A percentile compares a stretch with the other conserved stretches of the same genome.
Conservation (phyloP, 1,284 basidiomycete genomes). For the Rhodotorula sp. region DNA sequence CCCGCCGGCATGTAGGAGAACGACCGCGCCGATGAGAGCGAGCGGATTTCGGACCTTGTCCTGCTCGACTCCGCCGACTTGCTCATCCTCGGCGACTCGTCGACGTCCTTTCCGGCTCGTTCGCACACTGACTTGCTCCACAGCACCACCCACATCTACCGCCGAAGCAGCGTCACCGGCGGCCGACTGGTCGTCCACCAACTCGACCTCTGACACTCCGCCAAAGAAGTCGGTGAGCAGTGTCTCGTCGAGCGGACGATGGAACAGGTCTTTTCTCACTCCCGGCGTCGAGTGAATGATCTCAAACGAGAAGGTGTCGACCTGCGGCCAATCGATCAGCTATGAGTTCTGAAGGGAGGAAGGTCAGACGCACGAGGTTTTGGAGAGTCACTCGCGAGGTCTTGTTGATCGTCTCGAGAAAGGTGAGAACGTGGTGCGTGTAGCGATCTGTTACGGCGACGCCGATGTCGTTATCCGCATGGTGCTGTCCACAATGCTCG, state of each 20-base stretch:
- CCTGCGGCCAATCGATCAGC: slow-evolving; percentile 55
- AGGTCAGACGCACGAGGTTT: slow-evolving; percentile 66
- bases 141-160: neutral
- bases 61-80: slow-evolving; percentile 53
- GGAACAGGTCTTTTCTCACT: slow-evolving; percentile 79
- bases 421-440: slow-evolving; percentile 87
- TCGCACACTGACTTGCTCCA: neutral
- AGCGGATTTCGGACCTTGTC: slow-evolving; percentile 54
- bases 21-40: neutral
- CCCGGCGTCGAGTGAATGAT: slow-evolving; percentile 82
- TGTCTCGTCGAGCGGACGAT: slow-evolving; percentile 64
- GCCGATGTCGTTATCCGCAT: slow-evolving; percentile 88
- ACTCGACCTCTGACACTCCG: slow-evolving; percentile 78
- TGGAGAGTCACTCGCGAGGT: slow-evolving; percentile 76
- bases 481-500: slow-evolving; percentile 62
- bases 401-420: slow-evolving; percentile 89
- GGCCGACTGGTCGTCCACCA: neutral
- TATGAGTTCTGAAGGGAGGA: neutral
- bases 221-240: slow-evolving; percentile 95
- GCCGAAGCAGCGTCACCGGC: neutral
- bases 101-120: slow-evolving; percentile 59
- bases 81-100: slow-evolving; percentile 55
- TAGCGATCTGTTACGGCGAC: slow-evolving; percentile 93
- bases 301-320: slow-evolving; percentile 70
- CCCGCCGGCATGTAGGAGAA: neutral